Evolutionary conservation across 352 stramenopile species (phyloP), one percentile per base, ranked within the genome.

Genomic region (Peronospora farinosa): DNA sequence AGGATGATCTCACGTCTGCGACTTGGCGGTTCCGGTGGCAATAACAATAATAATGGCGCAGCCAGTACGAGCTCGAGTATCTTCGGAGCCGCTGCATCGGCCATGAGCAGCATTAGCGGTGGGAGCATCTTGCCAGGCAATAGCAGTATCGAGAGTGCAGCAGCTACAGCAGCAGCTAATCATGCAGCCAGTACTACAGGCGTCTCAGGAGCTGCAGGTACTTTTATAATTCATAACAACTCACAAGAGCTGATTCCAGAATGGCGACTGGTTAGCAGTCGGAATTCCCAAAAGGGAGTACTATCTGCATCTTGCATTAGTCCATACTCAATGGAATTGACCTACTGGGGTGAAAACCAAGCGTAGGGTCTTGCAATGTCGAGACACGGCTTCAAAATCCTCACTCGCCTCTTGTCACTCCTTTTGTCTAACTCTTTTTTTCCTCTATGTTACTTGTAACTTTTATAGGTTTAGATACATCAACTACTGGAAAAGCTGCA

Each of bases 1-100:
- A 45, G 21, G 47, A 87, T 90, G 76, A 88, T 90, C 65, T 77
- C 68, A 21, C 72, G 74, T 47, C 73, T 88, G 61, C 76, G 78
- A 48, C 63, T 86, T 41, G 71, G 61, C n/a, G 67, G 40, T 15
- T 56, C 65, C 33, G 67, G 57, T 36, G 57, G 50, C 51, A 79
- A 55, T 41, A 71, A 30, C 46, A 69, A 30, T 32, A 63, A 30
- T 32, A 63, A 64, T 65, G 54, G 38, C 32, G 54, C 43, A 37
- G 33, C 67, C 27, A 74, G 46, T 57, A 72, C 76, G 16, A 69
- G 62, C 57, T 69, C 60, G 50, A 84, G 73, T 57, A 87, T 90
- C 66, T 90, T 90, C 57, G 74, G 72, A 27, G 60, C 72, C 25
- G 60, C 60, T 40, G 61, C 61, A 13, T 69, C 61, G 21, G 69